A percentile compares a stretch with the other conserved stretches of the same genome.
phyloP scores from a whole-genome alignment of 306 rosid genomes.

The Prinsepia uniflora region DNA sequence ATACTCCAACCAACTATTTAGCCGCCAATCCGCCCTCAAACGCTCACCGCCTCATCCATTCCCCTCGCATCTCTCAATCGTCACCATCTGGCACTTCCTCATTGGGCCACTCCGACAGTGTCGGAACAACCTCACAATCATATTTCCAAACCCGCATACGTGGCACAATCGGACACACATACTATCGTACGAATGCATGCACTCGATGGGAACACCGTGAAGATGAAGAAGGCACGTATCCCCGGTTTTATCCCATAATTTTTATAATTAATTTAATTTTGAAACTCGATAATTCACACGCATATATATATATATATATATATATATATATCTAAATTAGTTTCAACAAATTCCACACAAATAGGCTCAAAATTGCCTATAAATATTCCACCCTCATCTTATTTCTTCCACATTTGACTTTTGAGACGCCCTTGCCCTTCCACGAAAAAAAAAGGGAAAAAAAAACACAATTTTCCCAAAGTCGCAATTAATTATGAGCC shows the following conservation, averaged over 20 bases:
- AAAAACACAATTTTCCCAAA: background rate
- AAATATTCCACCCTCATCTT: background rate
- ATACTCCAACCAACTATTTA: background rate
- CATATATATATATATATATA: too few relatives aligned
- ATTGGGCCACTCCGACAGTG: background rate
- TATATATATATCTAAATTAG: slow-evolving; percentile 8
- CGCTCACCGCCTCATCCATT: background rate
- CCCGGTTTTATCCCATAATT: too few relatives aligned
- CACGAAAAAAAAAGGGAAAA: background rate
- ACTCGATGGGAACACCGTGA: background rate
- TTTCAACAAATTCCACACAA: slow-evolving; percentile 18
- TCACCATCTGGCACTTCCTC: background rate
- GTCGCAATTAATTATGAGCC: slow-evolving; percentile 34
- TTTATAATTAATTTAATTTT: too few relatives aligned
- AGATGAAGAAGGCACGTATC: too few relatives aligned
- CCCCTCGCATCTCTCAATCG: background rate
- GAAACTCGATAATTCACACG: too few relatives aligned
- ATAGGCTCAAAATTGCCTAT: slow-evolving; percentile 6
- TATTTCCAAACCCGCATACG: background rate
- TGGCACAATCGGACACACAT: background rate
- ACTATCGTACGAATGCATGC: background rate
- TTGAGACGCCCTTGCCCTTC: slow-evolving; percentile 8
- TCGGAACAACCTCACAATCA: background rate
- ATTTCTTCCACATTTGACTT: slow-evolving; percentile 13
- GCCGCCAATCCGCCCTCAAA: background rate